A percentile compares a stretch with the other conserved stretches of the same genome.
Evolutionary conservation across 1,284 basidiomycete species (phyloP).

Genomic region (Termitomyces sp.): DNA sequence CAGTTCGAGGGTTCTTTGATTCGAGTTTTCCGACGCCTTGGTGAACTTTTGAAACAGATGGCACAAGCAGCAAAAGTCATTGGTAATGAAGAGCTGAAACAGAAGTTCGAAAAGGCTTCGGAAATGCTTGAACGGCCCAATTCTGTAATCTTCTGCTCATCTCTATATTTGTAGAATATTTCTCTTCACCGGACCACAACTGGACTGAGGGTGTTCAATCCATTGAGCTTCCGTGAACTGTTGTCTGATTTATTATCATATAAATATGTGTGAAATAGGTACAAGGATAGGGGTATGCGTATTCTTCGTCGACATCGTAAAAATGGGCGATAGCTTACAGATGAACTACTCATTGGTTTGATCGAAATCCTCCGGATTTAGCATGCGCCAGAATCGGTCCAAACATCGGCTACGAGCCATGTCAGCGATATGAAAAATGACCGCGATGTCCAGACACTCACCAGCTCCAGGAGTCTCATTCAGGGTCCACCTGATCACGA

Average conservation of each 20-base stretch:
- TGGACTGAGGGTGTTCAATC: not conserved
- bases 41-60: conserved; percentile 96
- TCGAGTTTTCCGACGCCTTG: conserved; percentile 89
- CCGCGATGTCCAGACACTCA: conserved; percentile 17
- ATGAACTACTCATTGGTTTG: not conserved
- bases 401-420: conserved; percentile 26
- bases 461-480: conserved; percentile 50
- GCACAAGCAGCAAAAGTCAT: conserved; percentile 92
- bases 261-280: not conserved
- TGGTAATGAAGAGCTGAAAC: conserved; percentile 88
- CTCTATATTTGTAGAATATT: conserved; percentile 57
- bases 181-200: not conserved
- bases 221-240: not conserved
- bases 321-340: not conserved
- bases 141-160: conserved; percentile 92
- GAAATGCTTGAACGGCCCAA: conserved; percentile 90
- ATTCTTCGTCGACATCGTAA: not conserved
- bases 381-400: conserved; percentile 27
- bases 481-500: conserved; percentile 45
- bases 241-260: not conserved
- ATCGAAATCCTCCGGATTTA: conserved; percentile 8
- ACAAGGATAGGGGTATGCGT: conserved; percentile 2
- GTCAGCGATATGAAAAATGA: not conserved
- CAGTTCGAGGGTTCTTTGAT: conserved; percentile 96
- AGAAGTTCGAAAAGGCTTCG: conserved; percentile 84